Evolutionary conservation across 116 monocot species (phyloP), one percentile per base, ranked within the genome.

Genomic region (Iris pallida): DNA sequence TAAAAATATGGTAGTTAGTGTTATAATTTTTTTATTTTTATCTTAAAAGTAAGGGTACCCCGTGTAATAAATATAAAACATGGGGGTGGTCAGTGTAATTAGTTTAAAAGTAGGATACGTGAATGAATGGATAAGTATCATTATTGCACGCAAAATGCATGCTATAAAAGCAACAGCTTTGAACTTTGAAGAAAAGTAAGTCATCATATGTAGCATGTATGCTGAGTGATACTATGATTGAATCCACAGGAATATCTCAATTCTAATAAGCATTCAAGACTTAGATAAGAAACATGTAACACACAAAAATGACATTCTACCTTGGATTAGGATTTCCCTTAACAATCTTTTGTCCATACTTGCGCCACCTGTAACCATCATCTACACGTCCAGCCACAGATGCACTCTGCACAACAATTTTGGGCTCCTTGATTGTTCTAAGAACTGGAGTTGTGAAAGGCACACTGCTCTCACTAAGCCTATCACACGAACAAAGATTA

Each of bases 281-380:
- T 30, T 30, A 30, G 30, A 44, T 18, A 10, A 64, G 18, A 64
- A 46, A 48, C 8, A 15, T 4, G 15, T 17, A 19, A 18, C 19
- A 47, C 8, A 17, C 54, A 62, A 53, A 14, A 63, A 53, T 51
- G 8, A 49, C 41, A 41, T n/a, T 30, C 74, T 66, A 97, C 97
- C 97, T 89, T 4, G 97, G 96, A 47, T 92, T 97, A 54, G 87
- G 92, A 80, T 92, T 92, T 83, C 97, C 97, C 65, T 92, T 97
- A 51, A 97, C 97, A 75, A 97, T 61, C 78, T 97, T 97, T 59
- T 97, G 97, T 18, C 97, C 97, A 59, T 97, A 97, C 68, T 97
- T 97, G 17, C 97, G 84, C 97, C 97, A 97, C 69, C 80, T 97
- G 63, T 92, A 97, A 13, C 97, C 97, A 80, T 97, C 97, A 85